Evolutionary conservation across 208 protist genomes (phyloP), one percentile per base, ranked within the genome.

Genomic region (Crithidia mellificae): DNA sequence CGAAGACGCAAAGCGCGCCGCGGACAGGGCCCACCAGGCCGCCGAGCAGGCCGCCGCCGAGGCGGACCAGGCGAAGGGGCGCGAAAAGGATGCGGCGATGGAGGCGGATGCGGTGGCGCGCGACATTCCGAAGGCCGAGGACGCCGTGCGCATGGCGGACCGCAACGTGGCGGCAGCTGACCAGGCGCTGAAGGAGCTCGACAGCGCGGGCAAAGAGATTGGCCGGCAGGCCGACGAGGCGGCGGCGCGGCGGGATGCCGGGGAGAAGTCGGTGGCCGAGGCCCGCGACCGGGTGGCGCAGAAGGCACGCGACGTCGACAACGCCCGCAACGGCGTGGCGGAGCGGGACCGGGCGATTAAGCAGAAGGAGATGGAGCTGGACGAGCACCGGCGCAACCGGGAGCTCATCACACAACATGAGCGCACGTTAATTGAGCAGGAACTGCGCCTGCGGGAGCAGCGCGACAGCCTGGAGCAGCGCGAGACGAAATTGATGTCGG

Each of bases 341-440:
- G 90, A 97, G 30, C 73, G 84, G 2, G 92, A 97, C 44, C 75
- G 78, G 27, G 61, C 68, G 24, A 87, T 87, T 29, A 87, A 90
- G 58, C 79, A 84, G 43, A 85, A 87, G 66, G 88, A 94, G 73
- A 66, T 63, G 25, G 91, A 94, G 54, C 79, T 96, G 12, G 76
- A 82, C 4, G 91, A 96, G 41, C 88, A 96, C 63, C 78, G 79
- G 5, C 81, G 80, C 19, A 87, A 97, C 68, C 80, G 92, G 6
- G 81, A 94, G 50, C 80, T 92, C 25, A 85, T 94, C 53, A 88
- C 88, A 2, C 87, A 95, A 74, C 87, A 95, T 54, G 92, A 97
- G 58, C 85, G 88, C 1, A 80, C 88, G 2, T 80, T 97, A 9
- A 91, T 97, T 62, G 92, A 97, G 55, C 89, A 95, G 67, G 92